Base-by-base conservation (phyloP, 192 early-diverging fungal genomes). In the Coemansia sp. region DNA sequence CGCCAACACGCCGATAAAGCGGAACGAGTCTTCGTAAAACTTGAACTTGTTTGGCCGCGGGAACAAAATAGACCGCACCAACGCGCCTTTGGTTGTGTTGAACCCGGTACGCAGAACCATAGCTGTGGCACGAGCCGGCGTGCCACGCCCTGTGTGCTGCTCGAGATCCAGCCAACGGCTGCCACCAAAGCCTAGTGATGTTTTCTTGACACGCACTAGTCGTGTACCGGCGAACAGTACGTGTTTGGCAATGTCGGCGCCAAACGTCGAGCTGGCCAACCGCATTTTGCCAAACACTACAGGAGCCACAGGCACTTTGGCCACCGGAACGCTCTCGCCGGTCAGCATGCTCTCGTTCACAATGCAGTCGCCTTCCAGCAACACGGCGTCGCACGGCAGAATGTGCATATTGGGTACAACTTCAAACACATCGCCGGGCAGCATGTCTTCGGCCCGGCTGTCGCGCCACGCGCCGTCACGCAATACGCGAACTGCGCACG, bases 301-400 rank as follows among this genome's bases (percentile, higher is more conserved):
- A 0, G 90, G 87, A 28, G 86, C 82, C 12, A 95, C 87, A 0
- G 95, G 90, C 1, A 82, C 78, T 69, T 99, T 99, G 23, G 93
- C 93, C 15, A 99, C 93, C 0, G 95, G 95, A 2, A 97, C 83
- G 40, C 91, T 94, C 70, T 99, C 97, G 53, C 97, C 97, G 0
- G 97, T 99, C 12, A 99, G 84, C 94, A 98, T 96, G 68, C 86
- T 91, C 78, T 98, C 97, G 82, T 98, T 98, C 34, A 98, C 88
- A 60, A 99, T 98, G 65, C 95, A 97, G 68, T 94, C 93, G 37
- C 97, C 97, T 22, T 90, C 84, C 11, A 98, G 83, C 14, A 99
- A 83, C 25, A 98, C 80, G 3, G 93, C 92, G 66, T 99, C 97
- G 73, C 95, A 98, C 0, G 97, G 95, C 26, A 96, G 81, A 2